These are phyloP conservation scores for Ceratocystiopsis brevicomis DNA, from an alignment of 2,329 filamentous ascomycete species.

Conservation along the genomic window DNA sequence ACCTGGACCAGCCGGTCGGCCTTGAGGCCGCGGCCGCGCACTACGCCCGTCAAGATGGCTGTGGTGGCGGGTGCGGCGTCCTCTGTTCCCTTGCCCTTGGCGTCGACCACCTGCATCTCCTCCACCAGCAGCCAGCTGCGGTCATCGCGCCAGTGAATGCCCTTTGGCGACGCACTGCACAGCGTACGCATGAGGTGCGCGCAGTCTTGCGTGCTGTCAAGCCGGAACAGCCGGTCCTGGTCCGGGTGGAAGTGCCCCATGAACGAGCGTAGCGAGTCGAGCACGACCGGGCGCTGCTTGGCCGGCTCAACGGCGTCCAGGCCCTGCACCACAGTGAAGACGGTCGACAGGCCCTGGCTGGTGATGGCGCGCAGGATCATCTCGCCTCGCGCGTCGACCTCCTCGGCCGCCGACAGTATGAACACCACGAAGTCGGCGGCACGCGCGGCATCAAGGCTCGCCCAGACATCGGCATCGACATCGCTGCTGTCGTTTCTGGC, in stretches of 20 bases:
- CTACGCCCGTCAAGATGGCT: slow-evolving; percentile 58
- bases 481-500: slow-evolving; percentile 16
- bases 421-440: slow-evolving; percentile 84
- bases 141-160: slow-evolving; percentile 87
- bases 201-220: slow-evolving; percentile 79
- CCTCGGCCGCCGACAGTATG: slow-evolving; percentile 60
- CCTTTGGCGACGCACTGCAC: slow-evolving; percentile 83
- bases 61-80: slow-evolving; percentile 12
- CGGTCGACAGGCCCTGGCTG: slow-evolving; percentile 82
- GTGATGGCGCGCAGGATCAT: slow-evolving; percentile 72
- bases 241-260: slow-evolving; percentile 89
- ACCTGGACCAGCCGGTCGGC: slow-evolving; percentile 79
- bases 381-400: slow-evolving; percentile 73
- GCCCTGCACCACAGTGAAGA: slow-evolving; percentile 69
- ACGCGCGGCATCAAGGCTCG: slow-evolving; percentile 68
- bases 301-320: slow-evolving; percentile 60
- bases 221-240: slow-evolving; percentile 74
- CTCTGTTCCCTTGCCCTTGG: slow-evolving; percentile 19
- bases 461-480: slow-evolving; percentile 9
- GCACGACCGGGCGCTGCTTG: slow-evolving; percentile 58
- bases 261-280: slow-evolving; percentile 74
- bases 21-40: slow-evolving; percentile 73
- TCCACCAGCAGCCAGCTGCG: slow-evolving; percentile 91
- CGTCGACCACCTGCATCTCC: slow-evolving; percentile 48
- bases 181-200: slow-evolving; percentile 78